Evolutionary conservation across 2,329 filamentous ascomycete genomes (phyloP), one percentile per base, ranked within the genome.

Genomic region (Trichoderma oligosporum): DNA sequence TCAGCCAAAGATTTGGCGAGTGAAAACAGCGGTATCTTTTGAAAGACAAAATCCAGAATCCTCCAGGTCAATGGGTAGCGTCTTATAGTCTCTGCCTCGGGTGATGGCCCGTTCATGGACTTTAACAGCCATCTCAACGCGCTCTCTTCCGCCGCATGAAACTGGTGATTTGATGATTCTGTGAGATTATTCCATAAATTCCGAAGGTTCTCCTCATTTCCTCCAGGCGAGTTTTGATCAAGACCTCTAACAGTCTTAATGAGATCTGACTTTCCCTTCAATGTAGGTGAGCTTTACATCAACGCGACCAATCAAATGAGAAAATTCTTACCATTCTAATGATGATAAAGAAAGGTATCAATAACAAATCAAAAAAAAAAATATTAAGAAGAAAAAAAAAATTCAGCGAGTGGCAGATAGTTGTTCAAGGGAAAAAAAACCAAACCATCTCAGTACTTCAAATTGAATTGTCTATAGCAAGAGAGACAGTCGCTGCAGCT

Each of bases 1-100:
- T 91, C 85, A 20, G 83, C 84, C 6, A 96, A 77, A 4, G 88
- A 84, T 58, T 85, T 84, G 7, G 89, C 88, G 22, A 89, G 76
- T 9, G 83, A 85, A 44, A 87, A 85, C 0, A 84, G 74, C 0
- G 89, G 86, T 16, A 93, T 82, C n/a, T 83, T 74, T 48, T 78
- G 74, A 54, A 89, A 78, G 46, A 87, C 76, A 58, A 79, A 79
- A 42, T 77, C 76, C 22, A 91, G 69, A 33, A 91, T 78, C 27
- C 74, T 76, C 88, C 84, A 87, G 8, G 82, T 76, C 52, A 81
- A 67, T 45, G 82, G 80, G 63, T 78, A 82, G 60, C 81, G 75
- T 63, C 82, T 77, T 49, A 83, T 64, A 38, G 74, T 78, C 66
- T 84, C 81, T 52, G 79, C 77, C 35, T 75, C 69, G 29, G 73